Conservation (phyloP, 805 yeast genomes). For the Barnettozyma siamensis region DNA sequence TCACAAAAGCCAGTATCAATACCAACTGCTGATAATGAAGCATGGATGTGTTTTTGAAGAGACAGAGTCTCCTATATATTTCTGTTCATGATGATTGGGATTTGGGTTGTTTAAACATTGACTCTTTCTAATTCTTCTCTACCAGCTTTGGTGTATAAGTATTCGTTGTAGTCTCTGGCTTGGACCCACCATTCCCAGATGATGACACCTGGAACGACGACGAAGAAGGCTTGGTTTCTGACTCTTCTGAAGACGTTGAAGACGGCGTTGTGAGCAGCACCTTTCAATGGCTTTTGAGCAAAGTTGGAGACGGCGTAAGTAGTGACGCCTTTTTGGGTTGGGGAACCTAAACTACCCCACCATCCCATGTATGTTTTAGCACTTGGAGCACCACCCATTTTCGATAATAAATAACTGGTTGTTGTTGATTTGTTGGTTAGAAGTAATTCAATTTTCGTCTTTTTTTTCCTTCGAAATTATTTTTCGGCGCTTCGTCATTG, state of each 20-base stretch:
- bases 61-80: background rate
- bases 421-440: background rate
- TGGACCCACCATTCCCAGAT: slow-evolving; percentile 84
- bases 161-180: slow-evolving; percentile 88
- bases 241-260: slow-evolving; percentile 95
- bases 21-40: slow-evolving; percentile 2
- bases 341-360: slow-evolving; percentile 93
- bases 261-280: slow-evolving; percentile 75
- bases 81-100: background rate
- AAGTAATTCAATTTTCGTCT: slow-evolving; percentile 6
- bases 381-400: slow-evolving; percentile 64
- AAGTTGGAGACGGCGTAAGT: slow-evolving; percentile 89
- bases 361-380: slow-evolving; percentile 87
- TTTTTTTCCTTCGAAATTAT: slow-evolving; percentile 7
- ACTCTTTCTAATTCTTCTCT: slow-evolving; percentile 83
- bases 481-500: slow-evolving; percentile 12
- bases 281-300: slow-evolving; percentile 90
- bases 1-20: background rate
- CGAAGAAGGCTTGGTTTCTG: slow-evolving; percentile 73
- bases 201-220: slow-evolving; percentile 69
- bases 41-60: slow-evolving; percentile 1
- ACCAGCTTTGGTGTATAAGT: slow-evolving; percentile 95
- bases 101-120: slow-evolving; percentile 27
- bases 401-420: slow-evolving; percentile 8
- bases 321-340: slow-evolving; percentile 80